Evolutionary conservation across 768 basidiomycete genomes (phyloP).

Genomic region (Sarcodon sp.): DNA sequence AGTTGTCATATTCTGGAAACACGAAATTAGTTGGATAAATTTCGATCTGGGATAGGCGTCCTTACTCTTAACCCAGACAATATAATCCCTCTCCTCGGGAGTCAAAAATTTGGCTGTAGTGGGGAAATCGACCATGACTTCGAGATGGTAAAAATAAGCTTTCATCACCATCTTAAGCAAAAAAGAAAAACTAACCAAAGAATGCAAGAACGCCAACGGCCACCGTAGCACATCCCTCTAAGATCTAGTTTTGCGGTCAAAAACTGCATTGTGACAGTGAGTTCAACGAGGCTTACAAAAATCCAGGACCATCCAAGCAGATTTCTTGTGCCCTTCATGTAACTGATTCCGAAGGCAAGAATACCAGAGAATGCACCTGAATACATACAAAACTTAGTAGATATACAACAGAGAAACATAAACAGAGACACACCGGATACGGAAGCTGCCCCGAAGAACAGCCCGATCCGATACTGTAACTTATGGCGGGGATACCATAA

Average conservation of each 20-base stretch:
- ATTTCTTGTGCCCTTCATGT: constrained; percentile 17
- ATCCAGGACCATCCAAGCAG: constrained; percentile 21
- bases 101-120: constrained; percentile 39
- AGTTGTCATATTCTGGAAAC: constrained; percentile 36
- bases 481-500: constrained; percentile 17
- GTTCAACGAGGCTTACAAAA: constrained; percentile 14
- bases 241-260: background rate
- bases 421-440: constrained; percentile 7
- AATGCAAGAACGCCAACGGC: constrained; percentile 39
- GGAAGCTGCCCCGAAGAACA: constrained; percentile 15
- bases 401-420: background rate
- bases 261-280: background rate
- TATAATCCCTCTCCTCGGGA: constrained; percentile 41
- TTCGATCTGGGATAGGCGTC: background rate
- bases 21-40: background rate
- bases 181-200: constrained; percentile 22
- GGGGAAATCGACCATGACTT: constrained; percentile 54
- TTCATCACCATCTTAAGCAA: background rate
- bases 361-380: constrained; percentile 16
- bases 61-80: constrained; percentile 44
- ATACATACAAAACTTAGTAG: background rate
- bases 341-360: constrained; percentile 21
- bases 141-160: background rate
- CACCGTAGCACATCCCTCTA: constrained; percentile 40
- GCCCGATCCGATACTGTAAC: constrained; percentile 14